A percentile compares a stretch with the other conserved stretches of the same genome.
phyloP scores from a whole-genome alignment of 179 eudicot genomes.

The Beta lomatogona region DNA sequence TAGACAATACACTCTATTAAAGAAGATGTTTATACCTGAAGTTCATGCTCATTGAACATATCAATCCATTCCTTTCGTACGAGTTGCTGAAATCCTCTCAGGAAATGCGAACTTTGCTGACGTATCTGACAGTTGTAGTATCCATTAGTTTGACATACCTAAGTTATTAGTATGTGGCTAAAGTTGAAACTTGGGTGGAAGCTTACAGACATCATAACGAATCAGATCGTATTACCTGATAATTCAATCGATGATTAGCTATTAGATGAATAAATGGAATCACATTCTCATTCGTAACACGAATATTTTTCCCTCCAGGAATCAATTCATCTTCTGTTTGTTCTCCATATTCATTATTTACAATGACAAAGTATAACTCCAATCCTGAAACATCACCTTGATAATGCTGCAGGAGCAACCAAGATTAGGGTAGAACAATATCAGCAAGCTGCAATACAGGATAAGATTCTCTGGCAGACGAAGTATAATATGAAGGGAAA shows the following conservation, averaged over 20 bases:
- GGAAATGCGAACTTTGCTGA: slow-evolving; percentile 87
- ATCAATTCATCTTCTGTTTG: slow-evolving; percentile 90
- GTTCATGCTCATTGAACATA: slow-evolving; percentile 98
- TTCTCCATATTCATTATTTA: slow-evolving; percentile 97
- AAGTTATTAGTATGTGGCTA: background rate
- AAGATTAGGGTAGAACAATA: background rate
- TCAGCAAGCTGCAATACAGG: background rate
- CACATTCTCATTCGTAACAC: slow-evolving; percentile 90
- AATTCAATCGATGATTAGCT: slow-evolving; percentile 89
- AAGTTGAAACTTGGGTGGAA: background rate
- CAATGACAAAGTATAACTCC: slow-evolving; percentile 89
- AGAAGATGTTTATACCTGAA: slow-evolving; percentile 63
- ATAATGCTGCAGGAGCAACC: slow-evolving; percentile 59
- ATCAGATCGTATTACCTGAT: slow-evolving; percentile 55
- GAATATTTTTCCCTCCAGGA: slow-evolving; percentile 76
- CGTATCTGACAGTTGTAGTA: slow-evolving; percentile 67
- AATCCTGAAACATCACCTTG: slow-evolving; percentile 75
- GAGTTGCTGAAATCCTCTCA: slow-evolving; percentile 92
- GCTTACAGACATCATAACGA: background rate
- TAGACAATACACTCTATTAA: background rate
- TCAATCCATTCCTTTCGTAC: slow-evolving; percentile 94
- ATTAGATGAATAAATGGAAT: slow-evolving; percentile 84
- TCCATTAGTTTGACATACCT: slow-evolving; percentile 9
- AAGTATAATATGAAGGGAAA: background rate
- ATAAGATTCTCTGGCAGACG: background rate